Base-by-base conservation (phyloP, 1,284 basidiomycete genomes). In the Ustilago shanxiensis region DNA sequence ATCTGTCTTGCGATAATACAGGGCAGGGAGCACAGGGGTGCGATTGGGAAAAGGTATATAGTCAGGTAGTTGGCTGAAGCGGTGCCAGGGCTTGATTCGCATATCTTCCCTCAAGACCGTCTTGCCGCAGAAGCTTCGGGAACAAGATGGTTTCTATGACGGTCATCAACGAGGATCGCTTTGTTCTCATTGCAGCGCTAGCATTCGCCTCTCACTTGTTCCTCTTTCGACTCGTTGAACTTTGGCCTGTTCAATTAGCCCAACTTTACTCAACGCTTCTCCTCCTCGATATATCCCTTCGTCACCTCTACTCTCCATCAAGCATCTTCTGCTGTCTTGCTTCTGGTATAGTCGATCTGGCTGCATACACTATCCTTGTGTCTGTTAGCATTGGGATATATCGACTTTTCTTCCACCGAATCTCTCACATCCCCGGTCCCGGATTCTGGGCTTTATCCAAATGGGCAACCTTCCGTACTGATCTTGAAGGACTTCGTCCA, bases 371-470 rank as follows among this genome's bases (percentile, higher is more conserved):
- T 7, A 4, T 41, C 39, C 18, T 41, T 6, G 16, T 41, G 9
- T 20, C 18, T 14, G 7, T 20, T 16, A 18, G 16, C n/a, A 41
- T 41, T 20, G 39, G 39, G 5, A 20, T 41, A 7, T 56, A 56
- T 26, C 54, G 54, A 44, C 37, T 44, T 26, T 41, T 41, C 24
- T 56, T 56, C 20, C 54, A 56, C 35, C 37, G 54, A 7, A n/a
- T 44, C 22, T 44, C 54, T 1, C 13, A 44, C 37, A n/a, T 56
- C 24, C 35, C 35, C 1, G 54, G 54, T 13, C 54, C 54, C 0
- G 14, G 9, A 28, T 13, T 37, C 11, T 44, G 35, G 54, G 39
- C 54, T 11, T 18, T 56, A 22, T 41, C 54, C 1, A 56, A 56
- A 26, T 56, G 35, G 54, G n/a, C 35, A 2, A 41, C 37, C 4